Percentiles rank a stretch among this genome's conserved stretches.
Conservation (phyloP, 768 basidiomycete species). For the Tylopilus plumbeoviolaceoides region DNA sequence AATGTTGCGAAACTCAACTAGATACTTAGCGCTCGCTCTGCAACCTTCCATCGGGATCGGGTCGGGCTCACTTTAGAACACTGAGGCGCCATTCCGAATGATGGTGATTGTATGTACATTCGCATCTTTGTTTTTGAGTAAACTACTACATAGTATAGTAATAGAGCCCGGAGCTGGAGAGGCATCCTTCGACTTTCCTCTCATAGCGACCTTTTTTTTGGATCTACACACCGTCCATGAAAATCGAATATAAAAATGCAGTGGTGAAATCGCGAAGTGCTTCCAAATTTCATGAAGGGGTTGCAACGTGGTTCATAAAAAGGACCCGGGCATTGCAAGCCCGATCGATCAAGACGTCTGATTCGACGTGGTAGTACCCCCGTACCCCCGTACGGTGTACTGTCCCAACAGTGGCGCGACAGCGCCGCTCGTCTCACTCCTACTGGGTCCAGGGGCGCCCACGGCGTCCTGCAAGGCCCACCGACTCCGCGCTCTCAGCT, state of each 20-base stretch:
- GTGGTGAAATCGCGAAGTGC: neutral
- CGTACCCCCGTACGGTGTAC: slow-evolving; percentile 9
- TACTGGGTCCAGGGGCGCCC: neutral
- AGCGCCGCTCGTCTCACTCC: neutral
- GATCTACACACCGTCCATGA: neutral
- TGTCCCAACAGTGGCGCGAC: slow-evolving; percentile 17
- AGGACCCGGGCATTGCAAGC: neutral
- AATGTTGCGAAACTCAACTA: no score
- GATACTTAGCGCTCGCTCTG: no score
- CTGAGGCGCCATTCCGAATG: no score
- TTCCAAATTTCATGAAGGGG: neutral
- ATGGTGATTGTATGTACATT: no score
- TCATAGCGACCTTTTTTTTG: neutral
- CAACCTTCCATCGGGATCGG: no score
- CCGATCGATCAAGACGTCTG: neutral
- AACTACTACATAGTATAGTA: no score
- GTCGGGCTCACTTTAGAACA: no score
- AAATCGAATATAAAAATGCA: neutral
- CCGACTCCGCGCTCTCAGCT: slow-evolving; percentile 19
- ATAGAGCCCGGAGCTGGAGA: no score
- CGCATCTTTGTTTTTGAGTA: no score
- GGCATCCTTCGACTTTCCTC: no score
- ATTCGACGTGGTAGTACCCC: slow-evolving; percentile 6
- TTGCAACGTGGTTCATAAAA: neutral
- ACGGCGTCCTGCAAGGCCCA: slow-evolving; percentile 24